Percentiles rank a stretch among this genome's conserved stretches.
Evolutionary conservation across 2,329 filamentous ascomycete genomes (phyloP).

Genomic region (Pyricularia pennisetigena): DNA sequence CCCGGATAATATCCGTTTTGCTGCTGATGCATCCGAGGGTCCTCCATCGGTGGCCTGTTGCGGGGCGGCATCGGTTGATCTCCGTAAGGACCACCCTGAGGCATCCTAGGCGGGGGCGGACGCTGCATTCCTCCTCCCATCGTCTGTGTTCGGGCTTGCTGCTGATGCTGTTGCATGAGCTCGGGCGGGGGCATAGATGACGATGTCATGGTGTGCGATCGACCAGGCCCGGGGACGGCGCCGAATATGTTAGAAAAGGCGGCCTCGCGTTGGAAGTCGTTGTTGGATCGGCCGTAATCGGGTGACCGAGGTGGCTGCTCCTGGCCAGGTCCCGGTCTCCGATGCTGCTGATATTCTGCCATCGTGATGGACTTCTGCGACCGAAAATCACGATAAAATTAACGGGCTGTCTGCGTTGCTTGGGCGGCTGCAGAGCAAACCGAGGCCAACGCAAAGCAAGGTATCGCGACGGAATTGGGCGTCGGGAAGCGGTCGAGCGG

Average conservation of each 20-base stretch:
- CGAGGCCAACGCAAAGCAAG: neutral
- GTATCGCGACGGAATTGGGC: neutral
- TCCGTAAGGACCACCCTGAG: conserved; percentile 26
- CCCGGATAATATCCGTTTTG: conserved; percentile 38
- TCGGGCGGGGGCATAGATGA: conserved; percentile 47
- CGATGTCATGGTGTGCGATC: conserved; percentile 92
- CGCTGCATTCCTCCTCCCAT: conserved; percentile 40
- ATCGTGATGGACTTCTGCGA: conserved; percentile 23
- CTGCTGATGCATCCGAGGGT: conserved; percentile 3
- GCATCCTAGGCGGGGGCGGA: conserved; percentile 50
- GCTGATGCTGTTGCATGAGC: conserved; percentile 35
- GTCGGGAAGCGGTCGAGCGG: neutral
- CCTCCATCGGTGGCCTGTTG: conserved; percentile 30
- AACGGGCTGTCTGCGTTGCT: neutral
- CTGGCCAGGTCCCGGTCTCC: conserved; percentile 18
- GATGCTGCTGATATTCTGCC: conserved; percentile 50
- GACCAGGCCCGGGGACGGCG: conserved; percentile 70
- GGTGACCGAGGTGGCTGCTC: conserved; percentile 23
- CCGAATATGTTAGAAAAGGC: conserved; percentile 97
- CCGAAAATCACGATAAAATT: neutral
- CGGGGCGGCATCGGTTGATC: conserved; percentile 19
- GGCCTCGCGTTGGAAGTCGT: conserved; percentile 72
- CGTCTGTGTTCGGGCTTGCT: conserved; percentile 63
- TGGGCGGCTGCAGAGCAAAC: neutral
- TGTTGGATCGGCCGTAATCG: conserved; percentile 40